Percentiles rank a stretch among this genome's conserved stretches.
phyloP scores from a whole-genome alignment of 768 basidiomycete species.

The Lentinula sp. region DNA sequence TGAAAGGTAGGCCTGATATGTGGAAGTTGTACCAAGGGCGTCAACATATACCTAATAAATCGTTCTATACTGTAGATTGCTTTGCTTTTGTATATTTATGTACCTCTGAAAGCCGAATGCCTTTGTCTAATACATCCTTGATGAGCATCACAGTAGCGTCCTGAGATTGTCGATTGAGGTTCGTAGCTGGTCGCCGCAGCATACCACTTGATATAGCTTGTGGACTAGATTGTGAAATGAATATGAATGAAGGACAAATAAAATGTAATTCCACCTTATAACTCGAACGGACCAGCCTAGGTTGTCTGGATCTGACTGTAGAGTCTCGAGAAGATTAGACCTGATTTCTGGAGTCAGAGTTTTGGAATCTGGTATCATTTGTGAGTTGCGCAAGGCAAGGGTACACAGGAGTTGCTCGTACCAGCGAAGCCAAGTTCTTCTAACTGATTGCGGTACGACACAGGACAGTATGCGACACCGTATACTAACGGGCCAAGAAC shows the following conservation, averaged over 20 bases:
- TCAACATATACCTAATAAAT: slow-evolving; percentile 80
- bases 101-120: slow-evolving; percentile 77
- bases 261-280: slow-evolving; percentile 39
- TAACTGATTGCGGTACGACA: slow-evolving; percentile 65
- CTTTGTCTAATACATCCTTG: slow-evolving; percentile 73
- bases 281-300: slow-evolving; percentile 82
- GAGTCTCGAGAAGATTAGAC: slow-evolving; percentile 53
- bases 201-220: slow-evolving; percentile 90
- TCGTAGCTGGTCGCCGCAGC: slow-evolving; percentile 76
- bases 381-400: not conserved
- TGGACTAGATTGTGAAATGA: slow-evolving; percentile 45
- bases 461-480: slow-evolving; percentile 90
- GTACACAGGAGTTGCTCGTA: slow-evolving; percentile 17
- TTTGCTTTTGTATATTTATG: slow-evolving; percentile 5
- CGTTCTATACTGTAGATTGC: not conserved
- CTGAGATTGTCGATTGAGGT: slow-evolving; percentile 85
- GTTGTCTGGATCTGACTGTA: slow-evolving; percentile 65
- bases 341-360: slow-evolving; percentile 72
- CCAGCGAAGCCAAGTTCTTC: slow-evolving; percentile 89
- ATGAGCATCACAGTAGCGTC: slow-evolving; percentile 89
- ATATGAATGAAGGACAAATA: not conserved
- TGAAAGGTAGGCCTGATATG: slow-evolving; percentile 82
- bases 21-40: slow-evolving; percentile 81
- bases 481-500: slow-evolving; percentile 96
- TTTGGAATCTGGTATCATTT: slow-evolving; percentile 72